Conservation (phyloP, 116 monocot species). For the Zostera marina region DNA sequence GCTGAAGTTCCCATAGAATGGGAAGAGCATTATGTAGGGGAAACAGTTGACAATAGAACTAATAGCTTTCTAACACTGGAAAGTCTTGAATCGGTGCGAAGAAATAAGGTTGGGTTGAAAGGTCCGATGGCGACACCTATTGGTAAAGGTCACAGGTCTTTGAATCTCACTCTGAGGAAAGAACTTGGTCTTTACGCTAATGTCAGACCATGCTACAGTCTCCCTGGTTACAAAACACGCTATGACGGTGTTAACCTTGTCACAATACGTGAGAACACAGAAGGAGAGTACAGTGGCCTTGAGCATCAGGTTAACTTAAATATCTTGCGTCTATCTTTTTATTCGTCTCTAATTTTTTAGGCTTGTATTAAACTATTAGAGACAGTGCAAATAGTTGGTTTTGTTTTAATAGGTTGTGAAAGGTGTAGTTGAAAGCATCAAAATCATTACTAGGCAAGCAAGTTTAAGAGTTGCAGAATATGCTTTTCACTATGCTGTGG, state of each 20-base stretch:
- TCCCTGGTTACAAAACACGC: slow-evolving; percentile 52
- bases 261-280: slow-evolving; percentile 58
- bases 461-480: slow-evolving; percentile 88
- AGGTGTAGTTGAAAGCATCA: slow-evolving; percentile 85
- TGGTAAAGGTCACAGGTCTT: slow-evolving; percentile 64
- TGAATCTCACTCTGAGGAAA: slow-evolving; percentile 57
- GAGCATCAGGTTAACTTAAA: slow-evolving; percentile 40
- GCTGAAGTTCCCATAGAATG: slow-evolving; percentile 51
- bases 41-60: slow-evolving; percentile 48
- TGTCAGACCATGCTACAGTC: slow-evolving; percentile 60
- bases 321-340: neutral
- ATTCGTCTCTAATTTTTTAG: neutral
- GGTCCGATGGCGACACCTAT: slow-evolving; percentile 74
- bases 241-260: slow-evolving; percentile 56
- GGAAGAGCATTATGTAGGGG: slow-evolving; percentile 57
- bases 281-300: slow-evolving; percentile 69
- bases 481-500: slow-evolving; percentile 80
- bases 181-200: slow-evolving; percentile 62
- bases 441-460: slow-evolving; percentile 79
- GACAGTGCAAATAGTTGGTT: neutral
- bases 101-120: slow-evolving; percentile 47
- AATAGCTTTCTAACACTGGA: slow-evolving; percentile 64
- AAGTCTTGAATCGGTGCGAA: slow-evolving; percentile 52
- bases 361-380: neutral
- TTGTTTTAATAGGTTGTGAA: slow-evolving; percentile 44